These are phyloP conservation scores for Haplosporangium sp. DNA, from an alignment of 371 early-diverging fungal genomes.

Conservation along the genomic window DNA sequence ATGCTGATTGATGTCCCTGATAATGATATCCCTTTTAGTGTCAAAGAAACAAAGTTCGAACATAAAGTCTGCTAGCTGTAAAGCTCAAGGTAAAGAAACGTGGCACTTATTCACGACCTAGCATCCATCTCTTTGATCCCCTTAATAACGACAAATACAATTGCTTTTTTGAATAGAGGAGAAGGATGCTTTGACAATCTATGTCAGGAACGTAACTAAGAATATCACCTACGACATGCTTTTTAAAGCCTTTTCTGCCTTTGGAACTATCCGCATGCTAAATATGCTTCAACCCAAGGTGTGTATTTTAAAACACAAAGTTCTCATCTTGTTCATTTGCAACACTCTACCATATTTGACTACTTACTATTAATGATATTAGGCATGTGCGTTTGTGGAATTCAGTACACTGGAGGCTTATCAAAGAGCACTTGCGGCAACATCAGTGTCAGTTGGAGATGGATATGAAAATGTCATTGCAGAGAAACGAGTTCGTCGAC, in stretches of 20 bases:
- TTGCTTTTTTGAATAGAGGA: constrained; percentile 26
- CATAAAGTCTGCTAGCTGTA: constrained; percentile 33
- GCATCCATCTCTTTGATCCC: not conserved
- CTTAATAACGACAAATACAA: not conserved
- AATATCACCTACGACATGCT: constrained; percentile 40
- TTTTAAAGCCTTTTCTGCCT: constrained; percentile 32
- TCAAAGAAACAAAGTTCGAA: constrained; percentile 14
- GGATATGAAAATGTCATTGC: constrained; percentile 32
- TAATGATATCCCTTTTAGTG: constrained; percentile 2
- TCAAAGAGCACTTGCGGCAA: constrained; percentile 33
- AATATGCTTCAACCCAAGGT: constrained; percentile 41
- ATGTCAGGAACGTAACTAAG: constrained; percentile 45
- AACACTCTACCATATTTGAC: not conserved
- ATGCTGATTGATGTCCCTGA: not conserved
- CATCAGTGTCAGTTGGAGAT: constrained; percentile 27
- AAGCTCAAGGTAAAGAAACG: constrained; percentile 33
- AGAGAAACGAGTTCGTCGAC: constrained; percentile 44
- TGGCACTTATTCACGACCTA: not conserved
- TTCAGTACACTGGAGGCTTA: constrained; percentile 25
- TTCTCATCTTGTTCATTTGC: not conserved
- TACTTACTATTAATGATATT: not conserved
- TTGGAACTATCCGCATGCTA: constrained; percentile 33
- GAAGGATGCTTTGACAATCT: constrained; percentile 45
- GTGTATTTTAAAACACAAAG: not conserved
- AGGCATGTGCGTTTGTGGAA: constrained; percentile 49